Percentiles rank a stretch among this genome's conserved stretches.
Evolutionary conservation across 2,329 filamentous ascomycete species (phyloP).

Genomic region (Colletotrichum sp.): DNA sequence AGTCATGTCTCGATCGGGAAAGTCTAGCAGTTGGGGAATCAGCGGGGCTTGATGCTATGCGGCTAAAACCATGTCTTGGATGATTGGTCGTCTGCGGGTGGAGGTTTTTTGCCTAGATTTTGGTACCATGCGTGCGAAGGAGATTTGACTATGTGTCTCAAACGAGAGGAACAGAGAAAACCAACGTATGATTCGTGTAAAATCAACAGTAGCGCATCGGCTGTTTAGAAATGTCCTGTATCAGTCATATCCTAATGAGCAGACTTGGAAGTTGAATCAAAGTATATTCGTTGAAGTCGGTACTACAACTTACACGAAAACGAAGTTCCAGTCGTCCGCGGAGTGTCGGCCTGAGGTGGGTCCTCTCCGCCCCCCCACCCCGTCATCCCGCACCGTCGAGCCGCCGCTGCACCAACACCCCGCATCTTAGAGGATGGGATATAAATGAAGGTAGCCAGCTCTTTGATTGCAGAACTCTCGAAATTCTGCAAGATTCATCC

Average conservation of each 20-base stretch:
- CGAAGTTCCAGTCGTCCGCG: background rate
- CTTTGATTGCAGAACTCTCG: background rate
- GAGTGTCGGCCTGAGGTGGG: background rate
- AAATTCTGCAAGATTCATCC: rapidly evolving
- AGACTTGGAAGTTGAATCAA: no score
- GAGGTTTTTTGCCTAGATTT: background rate
- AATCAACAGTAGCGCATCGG: no score
- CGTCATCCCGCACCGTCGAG: background rate
- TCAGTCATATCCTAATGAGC: no score
- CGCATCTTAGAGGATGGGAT: background rate
- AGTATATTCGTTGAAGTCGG: background rate
- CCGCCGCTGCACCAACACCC: background rate
- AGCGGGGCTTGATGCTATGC: background rate
- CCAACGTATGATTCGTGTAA: no score
- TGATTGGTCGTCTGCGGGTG: background rate
- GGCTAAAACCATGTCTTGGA: background rate
- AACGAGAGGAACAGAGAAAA: no score
- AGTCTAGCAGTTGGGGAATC: background rate
- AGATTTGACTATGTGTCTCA: background rate
- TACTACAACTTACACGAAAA: background rate
- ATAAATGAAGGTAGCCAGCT: background rate
- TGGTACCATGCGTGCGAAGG: background rate
- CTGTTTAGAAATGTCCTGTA: no score
- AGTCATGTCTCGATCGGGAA: background rate
- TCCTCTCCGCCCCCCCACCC: background rate